phyloP scores from a whole-genome alignment of 1,139 yeast genomes.

The Hyphopichia khmerensis region DNA sequence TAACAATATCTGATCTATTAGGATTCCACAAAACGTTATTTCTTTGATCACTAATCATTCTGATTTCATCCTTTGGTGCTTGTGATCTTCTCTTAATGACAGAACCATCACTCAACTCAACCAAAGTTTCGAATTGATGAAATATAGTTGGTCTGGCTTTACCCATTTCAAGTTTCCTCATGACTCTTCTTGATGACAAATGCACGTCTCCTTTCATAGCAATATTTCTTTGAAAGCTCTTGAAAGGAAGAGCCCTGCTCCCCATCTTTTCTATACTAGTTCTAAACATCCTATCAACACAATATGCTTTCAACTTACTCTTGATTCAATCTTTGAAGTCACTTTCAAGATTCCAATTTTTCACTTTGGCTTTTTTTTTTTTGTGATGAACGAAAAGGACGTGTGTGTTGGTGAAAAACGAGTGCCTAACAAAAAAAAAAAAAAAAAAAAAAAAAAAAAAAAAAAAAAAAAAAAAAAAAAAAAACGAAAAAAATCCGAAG shows the following conservation, averaged over 20 bases:
- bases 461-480: background rate
- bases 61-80: constrained; percentile 82
- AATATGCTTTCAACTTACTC: no score
- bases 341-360: background rate
- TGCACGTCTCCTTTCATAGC: constrained; percentile 39
- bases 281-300: background rate
- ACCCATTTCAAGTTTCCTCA: constrained; percentile 61
- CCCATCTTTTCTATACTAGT: background rate
- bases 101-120: constrained; percentile 91
- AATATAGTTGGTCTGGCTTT: constrained; percentile 91
- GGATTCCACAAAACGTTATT: constrained; percentile 88
- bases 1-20: constrained; percentile 70
- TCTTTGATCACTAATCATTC: constrained; percentile 87
- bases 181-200: constrained; percentile 51
- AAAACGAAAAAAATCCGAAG: background rate
- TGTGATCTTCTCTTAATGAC: constrained; percentile 81
- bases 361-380: background rate
- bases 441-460: background rate
- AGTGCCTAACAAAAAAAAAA: background rate
- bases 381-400: background rate
- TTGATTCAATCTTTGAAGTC: no score
- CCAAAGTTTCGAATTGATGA: constrained; percentile 81
- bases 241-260: constrained; percentile 7
- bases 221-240: constrained; percentile 20
- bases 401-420: background rate